Evolutionary conservation across 768 basidiomycete species (phyloP).

Genomic region (Macrocybe gigantea): DNA sequence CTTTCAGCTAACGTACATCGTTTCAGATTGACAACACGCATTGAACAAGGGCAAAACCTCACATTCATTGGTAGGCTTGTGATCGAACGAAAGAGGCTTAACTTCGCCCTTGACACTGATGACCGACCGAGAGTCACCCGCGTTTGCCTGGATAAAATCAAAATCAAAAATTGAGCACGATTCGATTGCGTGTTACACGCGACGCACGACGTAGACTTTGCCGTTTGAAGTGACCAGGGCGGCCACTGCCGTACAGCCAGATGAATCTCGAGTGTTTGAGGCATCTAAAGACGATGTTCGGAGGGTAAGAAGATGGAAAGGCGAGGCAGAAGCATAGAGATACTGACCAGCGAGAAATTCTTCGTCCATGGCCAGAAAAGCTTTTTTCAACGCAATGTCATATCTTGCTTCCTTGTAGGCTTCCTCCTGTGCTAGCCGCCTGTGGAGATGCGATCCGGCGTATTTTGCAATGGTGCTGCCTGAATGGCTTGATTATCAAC

Average conservation of each 20-base stretch:
- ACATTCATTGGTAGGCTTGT: constrained; percentile 90
- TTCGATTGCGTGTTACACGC: constrained; percentile 1
- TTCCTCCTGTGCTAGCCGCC: constrained; percentile 67
- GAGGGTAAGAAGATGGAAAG: constrained; percentile 8
- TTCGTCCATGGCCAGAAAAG: constrained; percentile 93
- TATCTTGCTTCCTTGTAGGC: constrained; percentile 68
- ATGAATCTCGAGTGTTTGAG: constrained; percentile 83
- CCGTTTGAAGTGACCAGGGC: constrained; percentile 74
- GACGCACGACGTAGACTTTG: constrained; percentile 74
- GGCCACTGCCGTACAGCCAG: constrained; percentile 94
- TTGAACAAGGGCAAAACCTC: constrained; percentile 15
- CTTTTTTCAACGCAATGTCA: constrained; percentile 72
- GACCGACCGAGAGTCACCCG: constrained; percentile 93
- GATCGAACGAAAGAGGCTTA: constrained; percentile 88
- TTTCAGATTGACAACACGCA: constrained; percentile 2
- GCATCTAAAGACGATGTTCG: constrained; percentile 49
- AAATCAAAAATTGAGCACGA: constrained; percentile 7
- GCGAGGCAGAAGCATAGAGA: constrained; percentile 1
- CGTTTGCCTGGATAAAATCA: constrained; percentile 70
- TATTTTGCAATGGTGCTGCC: constrained; percentile 83
- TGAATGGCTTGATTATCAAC: constrained; percentile 21
- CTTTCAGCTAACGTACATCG: constrained; percentile 56
- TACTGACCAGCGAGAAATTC: constrained; percentile 78
- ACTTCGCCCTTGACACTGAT: constrained; percentile 80
- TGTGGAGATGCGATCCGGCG: constrained; percentile 81